Percentiles rank a stretch among this genome's conserved stretches.
These are phyloP conservation scores for Aureobasidium pullulans DNA, from an alignment of 2,329 filamentous ascomycete species.

Conservation along the genomic window DNA sequence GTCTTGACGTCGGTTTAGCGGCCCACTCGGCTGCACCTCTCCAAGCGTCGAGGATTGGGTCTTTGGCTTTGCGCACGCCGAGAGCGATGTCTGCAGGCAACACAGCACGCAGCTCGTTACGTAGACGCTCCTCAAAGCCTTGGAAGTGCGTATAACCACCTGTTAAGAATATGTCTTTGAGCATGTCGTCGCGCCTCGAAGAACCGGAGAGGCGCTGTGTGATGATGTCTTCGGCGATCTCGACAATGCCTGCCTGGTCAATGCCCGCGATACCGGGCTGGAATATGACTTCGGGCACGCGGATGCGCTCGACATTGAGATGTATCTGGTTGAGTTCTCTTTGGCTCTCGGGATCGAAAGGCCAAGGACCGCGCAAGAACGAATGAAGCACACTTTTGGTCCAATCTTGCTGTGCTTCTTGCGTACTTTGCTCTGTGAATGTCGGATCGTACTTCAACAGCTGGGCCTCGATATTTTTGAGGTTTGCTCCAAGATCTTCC, in stretches of 20 bases:
- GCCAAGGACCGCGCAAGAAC: conserved; percentile 79
- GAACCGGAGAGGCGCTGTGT: conserved; percentile 63
- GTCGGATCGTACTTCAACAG: conserved; percentile 77
- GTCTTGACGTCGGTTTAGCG: conserved; percentile 48
- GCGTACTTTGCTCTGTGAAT: conserved; percentile 87
- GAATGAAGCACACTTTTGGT: conserved; percentile 84
- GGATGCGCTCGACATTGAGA: conserved; percentile 92
- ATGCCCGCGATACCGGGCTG: conserved; percentile 85
- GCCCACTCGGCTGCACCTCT: conserved; percentile 86
- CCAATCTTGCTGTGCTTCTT: conserved; percentile 92
- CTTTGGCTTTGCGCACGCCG: conserved; percentile 62
- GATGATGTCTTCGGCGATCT: conserved; percentile 85
- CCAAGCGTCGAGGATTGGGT: conserved; percentile 85
- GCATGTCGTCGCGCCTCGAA: conserved; percentile 57
- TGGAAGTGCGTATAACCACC: conserved; percentile 86
- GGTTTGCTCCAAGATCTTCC: conserved; percentile 66
- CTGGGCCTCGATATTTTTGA: conserved; percentile 75
- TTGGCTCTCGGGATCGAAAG: conserved; percentile 73
- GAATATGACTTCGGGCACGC: conserved; percentile 88
- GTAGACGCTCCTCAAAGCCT: conserved; percentile 77
- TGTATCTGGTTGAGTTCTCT: conserved; percentile 81
- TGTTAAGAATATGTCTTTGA: conserved; percentile 85
- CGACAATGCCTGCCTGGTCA: conserved; percentile 87
- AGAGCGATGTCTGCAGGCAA: conserved; percentile 63
- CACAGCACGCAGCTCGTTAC: conserved; percentile 62